phyloP scores from a whole-genome alignment of 495 filamentous ascomycete species.

The Daldinia loculata region DNA sequence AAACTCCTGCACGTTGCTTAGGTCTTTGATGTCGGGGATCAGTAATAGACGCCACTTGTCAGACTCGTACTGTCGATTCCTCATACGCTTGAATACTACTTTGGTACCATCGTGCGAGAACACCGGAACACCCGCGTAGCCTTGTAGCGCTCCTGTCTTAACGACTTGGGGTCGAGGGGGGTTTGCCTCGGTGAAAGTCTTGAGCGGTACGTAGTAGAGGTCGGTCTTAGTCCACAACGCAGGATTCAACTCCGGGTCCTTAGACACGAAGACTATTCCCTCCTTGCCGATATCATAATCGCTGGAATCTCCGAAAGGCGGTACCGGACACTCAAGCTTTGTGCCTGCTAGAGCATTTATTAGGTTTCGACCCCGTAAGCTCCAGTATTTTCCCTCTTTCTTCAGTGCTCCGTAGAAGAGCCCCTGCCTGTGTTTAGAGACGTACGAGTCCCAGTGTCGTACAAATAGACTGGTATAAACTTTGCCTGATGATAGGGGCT shows the following conservation, averaged over 20 bases:
- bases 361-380: constrained; percentile 53
- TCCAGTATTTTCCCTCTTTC: constrained; percentile 52
- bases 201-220: constrained; percentile 75
- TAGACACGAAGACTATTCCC: constrained; percentile 82
- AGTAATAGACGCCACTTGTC: constrained; percentile 85
- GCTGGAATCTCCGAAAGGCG: constrained; percentile 62
- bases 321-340: constrained; percentile 66
- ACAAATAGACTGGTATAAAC: constrained; percentile 77
- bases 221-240: constrained; percentile 85
- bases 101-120: constrained; percentile 77
- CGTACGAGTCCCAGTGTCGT: constrained; percentile 79
- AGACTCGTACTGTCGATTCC: constrained; percentile 83
- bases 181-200: constrained; percentile 62
- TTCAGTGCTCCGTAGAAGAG: constrained; percentile 77
- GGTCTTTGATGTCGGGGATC: constrained; percentile 64
- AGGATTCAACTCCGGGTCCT: constrained; percentile 78
- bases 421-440: constrained; percentile 71
- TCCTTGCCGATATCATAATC: constrained; percentile 66
- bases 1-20: constrained; percentile 69
- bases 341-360: constrained; percentile 67
- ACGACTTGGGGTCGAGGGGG: constrained; percentile 56
- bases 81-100: constrained; percentile 84
- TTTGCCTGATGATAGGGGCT: constrained; percentile 65
- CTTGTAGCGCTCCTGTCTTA: constrained; percentile 63
- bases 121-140: constrained; percentile 77